Evolutionary conservation across 441 rosid species (phyloP), one percentile per base, ranked within the genome.

Genomic region (Eruca vesicaria): DNA sequence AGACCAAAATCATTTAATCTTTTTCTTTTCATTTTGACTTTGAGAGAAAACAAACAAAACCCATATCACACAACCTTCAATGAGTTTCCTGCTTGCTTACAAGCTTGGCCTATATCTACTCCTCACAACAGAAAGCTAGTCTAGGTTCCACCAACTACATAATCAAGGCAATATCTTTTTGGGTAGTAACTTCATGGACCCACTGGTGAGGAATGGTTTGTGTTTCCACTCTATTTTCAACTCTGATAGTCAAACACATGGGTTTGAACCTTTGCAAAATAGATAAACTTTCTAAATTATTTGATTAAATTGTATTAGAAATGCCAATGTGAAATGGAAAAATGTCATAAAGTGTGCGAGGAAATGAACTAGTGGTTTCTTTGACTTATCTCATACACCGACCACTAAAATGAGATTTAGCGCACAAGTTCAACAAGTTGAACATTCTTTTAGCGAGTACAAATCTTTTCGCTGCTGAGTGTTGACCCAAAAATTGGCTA

Each of bases 311-410:
- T 16, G 5, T 50, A 41, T 19, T 57, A 18, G 63, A 32, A 16
- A 18, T 58, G 26, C 20, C 41, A 74, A 60, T 76, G 79, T 76
- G 79, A 76, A 76, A 20, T 7, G 59, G 12, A 50, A 50, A 68
- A 53, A 69, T 29, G 73, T 63, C 79, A 53, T 19, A 29, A 2
- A 55, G 74, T 75, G 70, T 38, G 79, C 74, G 65, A 38, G 28
- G 65, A 69, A 75, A 38, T 68, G 43, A 38, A 55, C 29, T 23
- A 36, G 36, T 68, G 35, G 64, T 16, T 41, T 68, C 53, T 68
- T 60, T 75, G 63, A 75, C 79, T 69, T 69, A 53, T 62, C 74
- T 53, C 28, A 26, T 1, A 61, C 68, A 75, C 79, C 74, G 79
- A 68, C 74, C 59, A 62, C 29, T 28, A 75, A 67, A 75, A 45